phyloP scores from a whole-genome alignment of 768 basidiomycete species.

The Roridomyces roridus region DNA sequence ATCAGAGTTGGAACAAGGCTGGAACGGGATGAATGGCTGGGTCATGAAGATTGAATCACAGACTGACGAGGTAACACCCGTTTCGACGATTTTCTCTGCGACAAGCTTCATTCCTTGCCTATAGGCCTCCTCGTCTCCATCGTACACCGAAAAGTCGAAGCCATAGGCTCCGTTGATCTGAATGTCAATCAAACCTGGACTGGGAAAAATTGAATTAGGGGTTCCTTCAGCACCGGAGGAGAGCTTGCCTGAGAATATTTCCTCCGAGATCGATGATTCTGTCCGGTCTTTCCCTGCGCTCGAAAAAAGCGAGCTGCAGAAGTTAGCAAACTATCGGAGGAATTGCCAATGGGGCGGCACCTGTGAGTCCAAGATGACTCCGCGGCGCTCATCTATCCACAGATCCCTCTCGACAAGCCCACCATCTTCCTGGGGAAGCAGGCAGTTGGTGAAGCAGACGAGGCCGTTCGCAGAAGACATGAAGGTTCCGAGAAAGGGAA shows the following conservation, averaged over 20 bases:
- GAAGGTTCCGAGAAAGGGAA: constrained; percentile 16
- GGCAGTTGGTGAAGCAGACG: constrained; percentile 88
- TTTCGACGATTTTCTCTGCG: constrained; percentile 81
- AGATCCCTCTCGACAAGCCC: constrained; percentile 74
- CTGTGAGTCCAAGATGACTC: constrained; percentile 79
- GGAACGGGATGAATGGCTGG: constrained; percentile 28
- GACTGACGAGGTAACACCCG: constrained; percentile 86
- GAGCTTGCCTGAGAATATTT: constrained; percentile 71
- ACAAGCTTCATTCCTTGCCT: constrained; percentile 69
- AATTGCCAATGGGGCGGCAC: constrained; percentile 40
- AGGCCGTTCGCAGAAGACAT: constrained; percentile 66
- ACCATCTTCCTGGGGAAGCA: constrained; percentile 82
- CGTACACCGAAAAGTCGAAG: constrained; percentile 87
- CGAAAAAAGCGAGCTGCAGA: constrained; percentile 69
- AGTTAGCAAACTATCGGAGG: constrained; percentile 2
- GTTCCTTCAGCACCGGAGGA: neutral
- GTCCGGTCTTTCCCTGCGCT: constrained; percentile 63
- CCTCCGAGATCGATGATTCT: constrained; percentile 73
- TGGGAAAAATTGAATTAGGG: constrained; percentile 37
- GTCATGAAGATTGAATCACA: constrained; percentile 9
- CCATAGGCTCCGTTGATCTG: constrained; percentile 92
- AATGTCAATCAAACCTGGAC: constrained; percentile 86
- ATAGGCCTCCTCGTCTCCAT: constrained; percentile 73
- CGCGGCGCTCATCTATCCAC: constrained; percentile 80
- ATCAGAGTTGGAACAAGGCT: constrained; percentile 75